Evolutionary conservation across 2,329 filamentous ascomycete species (phyloP), one percentile per base, ranked within the genome.

Genomic region (Hymenoscyphus fructigenus): DNA sequence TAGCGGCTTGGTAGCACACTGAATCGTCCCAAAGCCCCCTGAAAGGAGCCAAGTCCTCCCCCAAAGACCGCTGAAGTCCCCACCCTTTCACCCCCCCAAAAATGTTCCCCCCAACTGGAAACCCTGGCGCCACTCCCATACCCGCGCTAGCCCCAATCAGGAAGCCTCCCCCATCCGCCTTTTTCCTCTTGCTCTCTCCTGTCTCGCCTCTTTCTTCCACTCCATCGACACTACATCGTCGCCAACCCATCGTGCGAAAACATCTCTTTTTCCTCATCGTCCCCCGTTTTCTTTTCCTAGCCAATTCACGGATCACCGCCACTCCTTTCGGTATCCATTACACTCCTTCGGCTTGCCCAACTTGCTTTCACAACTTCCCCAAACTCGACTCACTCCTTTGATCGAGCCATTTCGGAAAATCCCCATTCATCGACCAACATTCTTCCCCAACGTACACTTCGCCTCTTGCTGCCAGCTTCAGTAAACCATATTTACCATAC

Each of bases 291-390:
- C 71, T 69, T 73, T 74, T 71, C 68, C 65, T 67, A 68, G 68
- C 69, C 71, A 74, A 71, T 75, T 73, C 76, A 59, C 62, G 62
- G 76, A 78, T 76, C 78, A 78, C 80, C 81, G 81, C 78, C 80
- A 82, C 80, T 83, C 81, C 75, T 83, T 83, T 76, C 81, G 80
- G 79, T 26, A 28, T 62, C 77, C 77, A 75, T 75, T 76, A 76
- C 75, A 74, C 76, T 78, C 78, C 67, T 76, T 76, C 70, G 72
- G 71, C 70, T 71, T 68, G 63, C 50, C 61, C 57, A 65, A 58
- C 64, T 62, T 67, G 68, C 64, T 62, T 66, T 68, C 68, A 64
- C 38, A 56, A 28, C 20, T 56, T 32, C 7, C 34, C 15, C n/a
- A 23, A 12, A 28, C 59, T 53, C 59, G 41, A 61, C 28, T 64